A percentile compares a stretch with the other conserved stretches of the same genome.
Evolutionary conservation across 768 basidiomycete species (phyloP).

Genomic region (Gloeopeniophorella convolvens): DNA sequence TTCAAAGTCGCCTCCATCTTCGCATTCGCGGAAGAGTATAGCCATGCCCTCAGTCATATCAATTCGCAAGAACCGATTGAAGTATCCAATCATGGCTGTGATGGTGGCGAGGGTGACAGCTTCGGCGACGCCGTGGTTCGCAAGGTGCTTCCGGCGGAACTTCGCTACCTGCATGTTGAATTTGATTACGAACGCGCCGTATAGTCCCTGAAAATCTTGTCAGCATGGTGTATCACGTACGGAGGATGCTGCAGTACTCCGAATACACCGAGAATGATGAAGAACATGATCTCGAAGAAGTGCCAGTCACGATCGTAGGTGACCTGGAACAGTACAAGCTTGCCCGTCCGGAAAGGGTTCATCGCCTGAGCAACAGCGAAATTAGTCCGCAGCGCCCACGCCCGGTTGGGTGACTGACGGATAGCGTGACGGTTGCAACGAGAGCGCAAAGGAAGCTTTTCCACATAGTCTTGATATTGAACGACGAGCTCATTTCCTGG

Average conservation of each 20-base stretch:
- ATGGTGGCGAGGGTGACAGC: conserved; percentile 81
- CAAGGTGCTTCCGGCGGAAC: conserved; percentile 87
- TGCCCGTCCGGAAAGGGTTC: conserved; percentile 97
- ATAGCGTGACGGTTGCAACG: conserved; percentile 91
- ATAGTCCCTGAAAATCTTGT: conserved; percentile 63
- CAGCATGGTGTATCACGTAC: background rate
- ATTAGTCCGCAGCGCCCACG: background rate
- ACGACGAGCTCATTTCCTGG: conserved; percentile 97
- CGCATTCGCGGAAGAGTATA: conserved; percentile 92
- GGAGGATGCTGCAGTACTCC: conserved; percentile 46
- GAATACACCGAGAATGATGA: conserved; percentile 91
- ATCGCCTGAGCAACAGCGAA: conserved; percentile 55
- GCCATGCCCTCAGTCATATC: conserved; percentile 98
- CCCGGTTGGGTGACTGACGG: conserved; percentile 47
- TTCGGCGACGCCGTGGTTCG: conserved; percentile 79
- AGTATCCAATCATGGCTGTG: conserved; percentile 89
- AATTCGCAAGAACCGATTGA: conserved; percentile 89
- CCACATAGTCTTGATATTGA: conserved; percentile 99
- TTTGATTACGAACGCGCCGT: conserved; percentile 95
- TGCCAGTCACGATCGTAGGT: conserved; percentile 98
- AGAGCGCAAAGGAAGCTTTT: conserved; percentile 95
- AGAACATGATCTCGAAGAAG: conserved; percentile 97
- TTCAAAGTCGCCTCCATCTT: conserved; percentile 85
- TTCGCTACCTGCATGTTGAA: conserved; percentile 94
- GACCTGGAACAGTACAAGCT: conserved; percentile 96